Base-by-base conservation (phyloP, 805 yeast genomes). In the Yarrowia sp. region DNA sequence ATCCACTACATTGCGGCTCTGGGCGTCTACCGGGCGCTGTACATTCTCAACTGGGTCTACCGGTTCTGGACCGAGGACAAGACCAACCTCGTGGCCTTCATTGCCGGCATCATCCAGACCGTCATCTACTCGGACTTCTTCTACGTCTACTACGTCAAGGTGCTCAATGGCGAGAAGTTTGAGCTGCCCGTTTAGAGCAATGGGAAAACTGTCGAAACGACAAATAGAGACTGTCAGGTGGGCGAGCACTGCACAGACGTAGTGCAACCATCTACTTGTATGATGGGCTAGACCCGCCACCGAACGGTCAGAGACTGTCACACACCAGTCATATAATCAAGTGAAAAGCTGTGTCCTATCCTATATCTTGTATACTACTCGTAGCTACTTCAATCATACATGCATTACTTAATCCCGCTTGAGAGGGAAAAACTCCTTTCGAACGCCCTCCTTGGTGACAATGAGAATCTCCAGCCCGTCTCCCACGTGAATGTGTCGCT, bases 401-500 rank as follows among this genome's bases (percentile, higher is more conserved):
- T 43, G 48, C 48, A 43, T 43, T 41, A 41, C 52, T 17, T 78
- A 93, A 80, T 93, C 98, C 75, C 89, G 86, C 83, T 95, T 91
- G 75, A 95, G 82, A 66, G 96, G 96, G 75, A 79, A 88, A 77
- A 84, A 88, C 75, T 90, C 96, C 46, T 83, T 86, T 78, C 87
- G 83, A 56, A 91, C 90, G 61, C 99, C 99, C 24, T 92, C 97
- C 75, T 92, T 92, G 14, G 98, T 91, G 66, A 93, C 92, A 70
- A 95, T 89, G 69, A 89, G 80, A 56, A 95, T 87, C 77, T 95
- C 97, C 68, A 95, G 82, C 6, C 95, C 96, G 80, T 95, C 99
- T 80, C 99, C 99, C 62, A 95, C 98, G 70, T 92, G 96, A 71
- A 95, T 95, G 77, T 95, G 98, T 82, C 99, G 89, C 79, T 95